Percentiles rank a stretch among this genome's conserved stretches.
phyloP scores from a whole-genome alignment of 2,329 filamentous ascomycete species.

The Fonsecaea pugnacius region DNA sequence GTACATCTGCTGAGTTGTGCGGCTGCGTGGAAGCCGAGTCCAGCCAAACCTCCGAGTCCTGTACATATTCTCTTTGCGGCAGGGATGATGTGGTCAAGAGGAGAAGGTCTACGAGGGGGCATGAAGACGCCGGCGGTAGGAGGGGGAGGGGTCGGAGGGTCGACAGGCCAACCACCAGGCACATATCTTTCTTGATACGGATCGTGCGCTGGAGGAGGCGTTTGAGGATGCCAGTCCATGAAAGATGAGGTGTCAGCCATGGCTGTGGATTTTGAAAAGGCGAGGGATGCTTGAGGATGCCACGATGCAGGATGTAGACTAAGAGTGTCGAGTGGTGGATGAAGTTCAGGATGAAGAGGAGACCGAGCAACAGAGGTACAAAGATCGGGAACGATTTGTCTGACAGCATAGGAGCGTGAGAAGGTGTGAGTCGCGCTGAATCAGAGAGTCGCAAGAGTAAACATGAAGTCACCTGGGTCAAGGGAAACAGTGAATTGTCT shows the following conservation, averaged over 20 bases:
- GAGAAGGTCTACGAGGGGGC: conserved; percentile 18
- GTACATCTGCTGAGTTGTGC: conserved; percentile 12
- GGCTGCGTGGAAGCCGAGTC: conserved; percentile 10
- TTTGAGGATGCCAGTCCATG: conserved; percentile 34
- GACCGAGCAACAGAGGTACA: conserved; percentile 7
- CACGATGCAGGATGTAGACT: conserved; percentile 13
- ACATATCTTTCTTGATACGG: conserved; percentile 30
- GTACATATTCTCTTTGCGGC: conserved; percentile 28
- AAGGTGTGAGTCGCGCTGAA: neutral
- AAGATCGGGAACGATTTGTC: neutral
- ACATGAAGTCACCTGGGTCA: neutral
- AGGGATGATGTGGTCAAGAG: conserved; percentile 14
- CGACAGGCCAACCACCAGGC: conserved; percentile 32
- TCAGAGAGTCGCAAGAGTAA: neutral
- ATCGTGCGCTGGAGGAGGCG: conserved; percentile 24
- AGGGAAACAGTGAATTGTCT: neutral
- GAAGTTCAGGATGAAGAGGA: conserved; percentile 5
- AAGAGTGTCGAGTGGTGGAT: neutral
- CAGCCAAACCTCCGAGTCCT: conserved; percentile 17
- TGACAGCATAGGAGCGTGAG: conserved; percentile 10
- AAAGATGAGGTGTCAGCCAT: conserved; percentile 34
- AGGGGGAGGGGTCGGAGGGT: conserved; percentile 15
- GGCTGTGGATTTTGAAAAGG: conserved; percentile 16
- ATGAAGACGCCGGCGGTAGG: conserved; percentile 24
- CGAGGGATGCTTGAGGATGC: neutral